These are phyloP conservation scores for Fusarium tuaranense DNA, from an alignment of 2,329 filamentous ascomycete species.

Conservation along the genomic window DNA sequence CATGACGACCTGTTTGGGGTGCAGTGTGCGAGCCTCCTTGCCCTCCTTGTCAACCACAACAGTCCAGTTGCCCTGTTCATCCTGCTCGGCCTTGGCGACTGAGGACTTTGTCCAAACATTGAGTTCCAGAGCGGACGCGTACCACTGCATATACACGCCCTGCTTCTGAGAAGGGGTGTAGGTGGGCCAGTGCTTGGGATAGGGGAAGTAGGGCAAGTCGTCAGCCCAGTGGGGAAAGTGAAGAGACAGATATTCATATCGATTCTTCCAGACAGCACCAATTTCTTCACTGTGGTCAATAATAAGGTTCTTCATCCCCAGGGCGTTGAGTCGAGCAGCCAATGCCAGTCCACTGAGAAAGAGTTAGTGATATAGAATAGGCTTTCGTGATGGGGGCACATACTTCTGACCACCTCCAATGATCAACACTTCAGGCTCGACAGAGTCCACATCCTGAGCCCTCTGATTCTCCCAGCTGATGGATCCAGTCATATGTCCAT, in stretches of 20 bases:
- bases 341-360: slow-evolving; percentile 51
- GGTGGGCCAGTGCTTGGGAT: slow-evolving; percentile 71
- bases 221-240: slow-evolving; percentile 73
- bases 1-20: slow-evolving; percentile 18
- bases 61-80: slow-evolving; percentile 64
- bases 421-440: slow-evolving; percentile 65
- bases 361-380: background rate
- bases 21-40: slow-evolving; percentile 21
- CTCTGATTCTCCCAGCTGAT: slow-evolving; percentile 49
- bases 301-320: slow-evolving; percentile 57
- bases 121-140: slow-evolving; percentile 71
- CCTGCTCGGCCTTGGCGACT: slow-evolving; percentile 35
- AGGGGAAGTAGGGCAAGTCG: slow-evolving; percentile 70
- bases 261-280: slow-evolving; percentile 69
- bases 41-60: slow-evolving; percentile 53
- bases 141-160: slow-evolving; percentile 72
- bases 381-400: background rate
- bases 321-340: slow-evolving; percentile 60
- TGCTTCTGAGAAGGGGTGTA: slow-evolving; percentile 78
- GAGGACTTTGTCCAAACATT: slow-evolving; percentile 67
- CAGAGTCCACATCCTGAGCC: slow-evolving; percentile 40
- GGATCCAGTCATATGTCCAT: slow-evolving; percentile 50
- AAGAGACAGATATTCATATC: slow-evolving; percentile 68
- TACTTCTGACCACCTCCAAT: slow-evolving; percentile 56
- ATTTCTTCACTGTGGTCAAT: slow-evolving; percentile 56